Percentiles rank a stretch among this genome's conserved stretches.
These are phyloP conservation scores for Fraxinus velutina DNA, from an alignment of 305 asterid species.

Conservation along the genomic window DNA sequence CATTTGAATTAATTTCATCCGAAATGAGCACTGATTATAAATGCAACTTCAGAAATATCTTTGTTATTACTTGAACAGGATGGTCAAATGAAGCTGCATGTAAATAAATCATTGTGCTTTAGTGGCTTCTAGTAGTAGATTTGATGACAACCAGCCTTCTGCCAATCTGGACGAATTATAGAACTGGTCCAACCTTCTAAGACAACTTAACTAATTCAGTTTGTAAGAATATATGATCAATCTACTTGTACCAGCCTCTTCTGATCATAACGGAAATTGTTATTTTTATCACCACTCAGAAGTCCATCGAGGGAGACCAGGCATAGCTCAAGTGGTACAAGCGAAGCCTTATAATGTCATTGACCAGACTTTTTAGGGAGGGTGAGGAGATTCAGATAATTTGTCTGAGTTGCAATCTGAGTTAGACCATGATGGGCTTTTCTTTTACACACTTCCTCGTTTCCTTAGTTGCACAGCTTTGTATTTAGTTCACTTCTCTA, in stretches of 20 bases:
- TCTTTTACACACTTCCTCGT: conserved; percentile 2
- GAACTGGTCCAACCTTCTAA: background rate
- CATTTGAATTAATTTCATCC: conserved; percentile 8
- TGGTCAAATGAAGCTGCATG: background rate
- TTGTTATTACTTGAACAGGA: background rate
- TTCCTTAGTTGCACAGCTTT: conserved; percentile 7
- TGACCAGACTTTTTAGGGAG: background rate
- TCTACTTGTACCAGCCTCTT: background rate
- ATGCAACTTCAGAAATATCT: background rate
- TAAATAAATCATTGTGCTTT: background rate
- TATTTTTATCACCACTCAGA: background rate
- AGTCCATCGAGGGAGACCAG: background rate
- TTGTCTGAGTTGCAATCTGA: background rate
- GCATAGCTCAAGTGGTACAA: background rate
- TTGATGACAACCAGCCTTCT: background rate
- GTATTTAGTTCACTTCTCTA: conserved; percentile 12
- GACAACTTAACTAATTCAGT: background rate
- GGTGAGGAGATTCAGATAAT: background rate
- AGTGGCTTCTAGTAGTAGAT: background rate
- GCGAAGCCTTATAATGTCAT: background rate
- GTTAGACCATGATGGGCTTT: conserved; percentile 9
- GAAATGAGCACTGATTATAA: background rate
- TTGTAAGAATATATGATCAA: conserved; percentile 7
- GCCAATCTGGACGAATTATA: background rate
- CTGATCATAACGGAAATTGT: background rate